A percentile compares a stretch with the other conserved stretches of the same genome.
Conservation (phyloP, 257 asterid species). For the Gentiana dahurica region DNA sequence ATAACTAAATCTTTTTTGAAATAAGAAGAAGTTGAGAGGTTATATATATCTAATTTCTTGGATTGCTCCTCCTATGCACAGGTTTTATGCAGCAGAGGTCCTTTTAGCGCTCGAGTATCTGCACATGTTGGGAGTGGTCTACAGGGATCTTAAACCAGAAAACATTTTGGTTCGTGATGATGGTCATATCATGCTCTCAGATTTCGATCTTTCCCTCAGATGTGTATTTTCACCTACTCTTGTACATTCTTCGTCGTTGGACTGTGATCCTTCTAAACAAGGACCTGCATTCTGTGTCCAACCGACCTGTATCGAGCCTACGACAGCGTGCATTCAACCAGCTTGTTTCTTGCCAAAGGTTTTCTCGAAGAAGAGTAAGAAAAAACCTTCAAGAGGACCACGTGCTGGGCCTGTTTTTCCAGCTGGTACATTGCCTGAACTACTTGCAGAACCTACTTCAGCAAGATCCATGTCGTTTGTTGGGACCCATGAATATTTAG, state of each 20-base stretch:
- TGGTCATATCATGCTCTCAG: conserved; percentile 32
- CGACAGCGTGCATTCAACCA: conserved; percentile 26
- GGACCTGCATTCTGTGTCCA: conserved; percentile 24
- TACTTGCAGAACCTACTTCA: conserved; percentile 29
- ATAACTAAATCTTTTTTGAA: too few species aligned
- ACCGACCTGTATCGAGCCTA: conserved; percentile 22
- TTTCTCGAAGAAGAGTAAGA: conserved; percentile 22
- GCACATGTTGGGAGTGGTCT: conserved; percentile 29
- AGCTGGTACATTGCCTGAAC: conserved; percentile 18
- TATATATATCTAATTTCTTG: not conserved
- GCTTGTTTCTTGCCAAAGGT: conserved; percentile 24
- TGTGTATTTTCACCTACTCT: conserved; percentile 30
- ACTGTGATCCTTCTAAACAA: conserved; percentile 20
- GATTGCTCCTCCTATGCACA: conserved; percentile 11
- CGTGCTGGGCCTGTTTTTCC: conserved; percentile 12
- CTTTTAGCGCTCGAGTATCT: conserved; percentile 27
- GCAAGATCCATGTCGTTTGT: conserved; percentile 33
- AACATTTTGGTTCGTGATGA: conserved; percentile 28
- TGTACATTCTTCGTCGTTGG: conserved; percentile 12
- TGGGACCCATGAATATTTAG: conserved; percentile 28
- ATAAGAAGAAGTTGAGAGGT: too few species aligned
- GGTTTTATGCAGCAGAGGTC: conserved; percentile 32
- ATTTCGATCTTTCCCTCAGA: conserved; percentile 26
- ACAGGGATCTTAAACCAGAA: conserved; percentile 30
- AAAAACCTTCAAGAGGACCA: conserved; percentile 8